phyloP scores from a whole-genome alignment of 306 rosid species.

The Cicer pinnatifidum region DNA sequence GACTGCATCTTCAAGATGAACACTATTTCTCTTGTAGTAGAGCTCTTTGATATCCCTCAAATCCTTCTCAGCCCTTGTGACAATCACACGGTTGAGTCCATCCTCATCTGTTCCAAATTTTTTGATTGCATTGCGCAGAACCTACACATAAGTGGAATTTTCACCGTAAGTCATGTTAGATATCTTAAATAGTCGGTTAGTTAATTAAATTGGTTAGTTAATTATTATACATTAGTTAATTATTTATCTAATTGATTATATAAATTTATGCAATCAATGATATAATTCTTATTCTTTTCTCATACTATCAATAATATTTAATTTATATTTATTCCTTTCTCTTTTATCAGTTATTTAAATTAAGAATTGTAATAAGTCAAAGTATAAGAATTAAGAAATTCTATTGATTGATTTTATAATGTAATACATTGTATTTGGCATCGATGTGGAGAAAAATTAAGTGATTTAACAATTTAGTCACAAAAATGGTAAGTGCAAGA shows the following conservation, averaged over 20 bases:
- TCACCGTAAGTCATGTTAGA: not conserved
- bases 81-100: conserved; percentile 69
- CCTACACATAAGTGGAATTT: conserved; percentile 38
- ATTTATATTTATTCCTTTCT: too few species aligned
- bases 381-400: not conserved
- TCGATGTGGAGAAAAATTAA: not conserved
- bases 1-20: conserved; percentile 67
- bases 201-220: too few species aligned
- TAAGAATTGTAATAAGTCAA: not conserved
- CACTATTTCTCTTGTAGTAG: conserved; percentile 81
- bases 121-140: conserved; percentile 65
- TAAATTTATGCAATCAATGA: too few species aligned
- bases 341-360: too few species aligned
- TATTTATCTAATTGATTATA: too few species aligned
- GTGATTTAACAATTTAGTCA: not conserved
- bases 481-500: not conserved
- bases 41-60: conserved; percentile 69
- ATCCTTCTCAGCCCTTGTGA: conserved; percentile 89
- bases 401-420: not conserved
- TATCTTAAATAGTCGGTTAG: too few species aligned
- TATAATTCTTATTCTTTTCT: too few species aligned
- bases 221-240: too few species aligned
- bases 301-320: too few species aligned
- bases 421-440: not conserved
- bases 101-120: conserved; percentile 71